These are phyloP conservation scores for Talaromyces atroroseus DNA, from an alignment of 2,329 filamentous ascomycete species.

Conservation along the genomic window DNA sequence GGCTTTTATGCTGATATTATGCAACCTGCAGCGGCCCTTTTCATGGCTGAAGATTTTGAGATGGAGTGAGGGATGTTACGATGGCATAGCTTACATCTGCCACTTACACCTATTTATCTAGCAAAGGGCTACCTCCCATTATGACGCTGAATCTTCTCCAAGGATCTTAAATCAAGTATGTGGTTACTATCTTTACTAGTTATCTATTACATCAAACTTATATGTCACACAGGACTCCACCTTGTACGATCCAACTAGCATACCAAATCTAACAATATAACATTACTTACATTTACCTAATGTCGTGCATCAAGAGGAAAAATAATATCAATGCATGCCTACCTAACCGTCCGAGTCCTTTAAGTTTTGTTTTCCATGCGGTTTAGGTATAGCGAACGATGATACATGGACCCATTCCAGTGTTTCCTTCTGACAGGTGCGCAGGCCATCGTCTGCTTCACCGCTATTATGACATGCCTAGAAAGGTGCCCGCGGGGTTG, in stretches of 20 bases:
- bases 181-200: too few species aligned
- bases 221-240: neutral
- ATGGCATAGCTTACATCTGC: neutral
- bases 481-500: neutral
- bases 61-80: neutral
- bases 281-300: neutral
- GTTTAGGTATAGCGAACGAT: neutral
- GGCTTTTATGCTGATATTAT: neutral
- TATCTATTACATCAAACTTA: too few species aligned
- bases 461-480: neutral
- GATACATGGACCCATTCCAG: neutral
- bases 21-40: conserved; percentile 1
- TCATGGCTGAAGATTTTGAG: neutral
- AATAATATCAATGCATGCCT: conserved; percentile 3
- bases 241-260: neutral
- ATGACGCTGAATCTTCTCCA: too few species aligned
- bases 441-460: conserved; percentile 5
- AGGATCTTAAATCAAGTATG: too few species aligned
- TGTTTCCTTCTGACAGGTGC: neutral
- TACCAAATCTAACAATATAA: neutral
- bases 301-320: conserved; percentile 5
- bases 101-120: neutral
- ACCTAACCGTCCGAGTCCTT: conserved; percentile 5
- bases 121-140: too few species aligned
- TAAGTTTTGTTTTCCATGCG: neutral